phyloP scores from a whole-genome alignment of 208 protist genomes.

The Acanthamoeba royreba region DNA sequence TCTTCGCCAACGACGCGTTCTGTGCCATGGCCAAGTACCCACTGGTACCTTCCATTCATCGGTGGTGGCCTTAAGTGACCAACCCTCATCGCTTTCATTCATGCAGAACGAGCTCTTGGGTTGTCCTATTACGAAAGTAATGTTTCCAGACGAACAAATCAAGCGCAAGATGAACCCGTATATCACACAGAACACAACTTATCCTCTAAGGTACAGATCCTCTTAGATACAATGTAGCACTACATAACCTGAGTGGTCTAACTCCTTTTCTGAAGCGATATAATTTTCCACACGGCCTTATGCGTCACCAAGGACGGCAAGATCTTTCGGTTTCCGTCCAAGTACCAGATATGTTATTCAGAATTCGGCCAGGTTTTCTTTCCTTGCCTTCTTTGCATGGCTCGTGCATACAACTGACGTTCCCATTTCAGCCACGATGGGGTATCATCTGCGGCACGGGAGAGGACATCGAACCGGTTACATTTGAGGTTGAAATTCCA shows the following conservation, averaged over 20 bases:
- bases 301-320: constrained; percentile 7
- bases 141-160: not conserved
- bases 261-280: not conserved
- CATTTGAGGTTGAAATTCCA: not conserved
- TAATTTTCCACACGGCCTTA: not conserved
- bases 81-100: not conserved
- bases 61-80: not conserved
- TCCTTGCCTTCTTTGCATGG: no score
- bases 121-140: not conserved
- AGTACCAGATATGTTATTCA: not conserved
- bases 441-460: not conserved
- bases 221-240: not conserved
- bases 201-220: not conserved
- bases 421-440: not conserved
- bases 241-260: no score
- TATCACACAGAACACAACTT: not conserved
- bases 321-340: not conserved
- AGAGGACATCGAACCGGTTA: not conserved
- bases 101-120: not conserved
- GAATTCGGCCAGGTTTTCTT: not conserved
- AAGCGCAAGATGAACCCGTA: constrained; percentile 1
- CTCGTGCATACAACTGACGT: no score
- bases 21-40: not conserved
- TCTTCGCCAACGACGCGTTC: not conserved
- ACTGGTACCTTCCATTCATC: not conserved